Conservation (phyloP, 352 stramenopile species). For the Globisporangium canariense region DNA sequence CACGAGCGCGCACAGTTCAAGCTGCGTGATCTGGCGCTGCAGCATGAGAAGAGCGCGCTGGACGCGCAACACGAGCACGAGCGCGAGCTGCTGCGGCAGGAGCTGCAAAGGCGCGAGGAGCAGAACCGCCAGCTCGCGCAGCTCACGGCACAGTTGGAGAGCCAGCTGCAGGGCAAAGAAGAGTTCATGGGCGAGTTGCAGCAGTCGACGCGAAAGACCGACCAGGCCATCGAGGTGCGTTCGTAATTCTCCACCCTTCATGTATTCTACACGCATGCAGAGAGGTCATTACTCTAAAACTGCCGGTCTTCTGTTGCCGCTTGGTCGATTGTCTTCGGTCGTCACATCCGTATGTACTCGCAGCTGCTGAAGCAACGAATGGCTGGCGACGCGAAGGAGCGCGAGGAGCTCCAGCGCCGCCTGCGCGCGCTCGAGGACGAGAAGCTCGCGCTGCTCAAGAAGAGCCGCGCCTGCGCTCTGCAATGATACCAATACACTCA, state of each 20-base stretch:
- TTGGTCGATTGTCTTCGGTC: not conserved
- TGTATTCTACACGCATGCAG: not conserved
- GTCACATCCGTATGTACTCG: not conserved
- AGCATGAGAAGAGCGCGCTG: constrained; percentile 24
- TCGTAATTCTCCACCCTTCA: not conserved
- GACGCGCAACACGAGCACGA: constrained; percentile 26
- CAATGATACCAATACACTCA: constrained; percentile 29
- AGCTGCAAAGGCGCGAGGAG: constrained; percentile 23
- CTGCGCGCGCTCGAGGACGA: constrained; percentile 51
- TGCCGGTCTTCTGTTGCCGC: not conserved
- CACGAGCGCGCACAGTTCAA: constrained; percentile 26
- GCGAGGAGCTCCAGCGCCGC: constrained; percentile 51
- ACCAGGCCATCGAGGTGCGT: constrained; percentile 50
- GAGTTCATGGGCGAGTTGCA: constrained; percentile 29
- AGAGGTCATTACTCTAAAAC: not conserved
- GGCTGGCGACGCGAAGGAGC: constrained; percentile 42
- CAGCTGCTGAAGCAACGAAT: constrained; percentile 49
- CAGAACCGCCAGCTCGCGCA: constrained; percentile 36
- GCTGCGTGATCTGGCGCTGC: constrained; percentile 24
- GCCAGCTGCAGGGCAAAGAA: constrained; percentile 29
- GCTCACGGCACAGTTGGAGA: constrained; percentile 27
- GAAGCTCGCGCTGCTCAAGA: constrained; percentile 51
- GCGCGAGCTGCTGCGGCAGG: constrained; percentile 23
- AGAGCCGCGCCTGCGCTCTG: constrained; percentile 48
- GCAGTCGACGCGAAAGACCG: constrained; percentile 31